Conservation (phyloP, 148 eudicot species). For the Simmondsia chinensis region DNA sequence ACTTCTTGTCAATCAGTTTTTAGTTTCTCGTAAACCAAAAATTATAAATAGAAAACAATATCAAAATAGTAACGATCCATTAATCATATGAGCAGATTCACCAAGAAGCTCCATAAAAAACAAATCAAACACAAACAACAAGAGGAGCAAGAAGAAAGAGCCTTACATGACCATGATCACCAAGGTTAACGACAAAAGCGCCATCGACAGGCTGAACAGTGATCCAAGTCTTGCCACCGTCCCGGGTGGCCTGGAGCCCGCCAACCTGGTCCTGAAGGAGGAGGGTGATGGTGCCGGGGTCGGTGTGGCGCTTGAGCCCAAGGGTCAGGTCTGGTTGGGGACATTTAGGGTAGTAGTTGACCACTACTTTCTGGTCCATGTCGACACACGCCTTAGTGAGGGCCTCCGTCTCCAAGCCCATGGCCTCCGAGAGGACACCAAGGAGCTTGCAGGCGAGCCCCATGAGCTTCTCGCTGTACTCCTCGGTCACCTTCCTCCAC, state of each 20-base stretch:
- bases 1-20: too few species aligned
- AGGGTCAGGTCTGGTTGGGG: slow-evolving; percentile 87
- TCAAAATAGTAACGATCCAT: background rate
- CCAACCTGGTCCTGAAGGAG: slow-evolving; percentile 88
- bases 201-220: slow-evolving; percentile 86
- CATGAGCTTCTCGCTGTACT: slow-evolving; percentile 70
- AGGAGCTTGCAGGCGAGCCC: slow-evolving; percentile 65
- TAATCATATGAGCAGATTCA: background rate
- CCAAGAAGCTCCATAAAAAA: too few species aligned
- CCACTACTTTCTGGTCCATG: slow-evolving; percentile 92
- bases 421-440: slow-evolving; percentile 77
- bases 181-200: slow-evolving; percentile 88
- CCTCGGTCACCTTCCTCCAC: slow-evolving; percentile 57
- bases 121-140: background rate
- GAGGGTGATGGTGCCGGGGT: slow-evolving; percentile 90
- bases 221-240: slow-evolving; percentile 92
- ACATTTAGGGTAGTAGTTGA: slow-evolving; percentile 87
- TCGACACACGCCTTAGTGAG: slow-evolving; percentile 78
- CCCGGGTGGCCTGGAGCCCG: slow-evolving; percentile 86
- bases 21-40: too few species aligned
- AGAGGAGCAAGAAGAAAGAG: too few species aligned
- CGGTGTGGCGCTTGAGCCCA: slow-evolving; percentile 91
- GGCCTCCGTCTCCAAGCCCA: slow-evolving; percentile 83
- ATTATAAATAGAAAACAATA: background rate
- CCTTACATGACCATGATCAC: slow-evolving; percentile 90